phyloP scores from a whole-genome alignment of 2,329 filamentous ascomycete species.

The Diaporthe nobilis region DNA sequence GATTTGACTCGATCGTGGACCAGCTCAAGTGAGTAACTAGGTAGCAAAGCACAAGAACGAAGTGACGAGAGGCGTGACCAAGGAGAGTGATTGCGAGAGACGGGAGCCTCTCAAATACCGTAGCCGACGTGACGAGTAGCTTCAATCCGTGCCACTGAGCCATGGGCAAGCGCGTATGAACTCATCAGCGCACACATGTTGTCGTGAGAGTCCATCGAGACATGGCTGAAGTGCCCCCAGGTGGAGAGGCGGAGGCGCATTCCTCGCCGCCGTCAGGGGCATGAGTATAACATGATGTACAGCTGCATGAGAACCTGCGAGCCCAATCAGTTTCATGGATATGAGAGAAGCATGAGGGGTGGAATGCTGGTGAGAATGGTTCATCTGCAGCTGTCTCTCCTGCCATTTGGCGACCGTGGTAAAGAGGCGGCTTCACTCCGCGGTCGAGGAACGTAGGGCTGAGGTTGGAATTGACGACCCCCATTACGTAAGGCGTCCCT shows the following conservation, averaged over 20 bases:
- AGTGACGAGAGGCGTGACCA: not conserved
- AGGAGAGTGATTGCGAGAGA: not conserved
- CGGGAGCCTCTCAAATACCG: not conserved
- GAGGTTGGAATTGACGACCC: constrained; percentile 14
- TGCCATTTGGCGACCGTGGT: not conserved
- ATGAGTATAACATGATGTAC: not conserved
- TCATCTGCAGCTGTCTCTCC: not conserved
- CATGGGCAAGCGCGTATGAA: not conserved
- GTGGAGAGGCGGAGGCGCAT: not conserved
- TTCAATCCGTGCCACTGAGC: not conserved
- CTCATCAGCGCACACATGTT: not conserved
- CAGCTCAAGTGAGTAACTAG: not conserved
- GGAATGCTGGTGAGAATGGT: constrained; percentile 7
- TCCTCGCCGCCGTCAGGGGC: not conserved
- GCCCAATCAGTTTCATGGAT: not conserved
- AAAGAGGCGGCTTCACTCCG: not conserved
- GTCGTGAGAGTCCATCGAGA: not conserved
- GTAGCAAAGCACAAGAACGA: not conserved
- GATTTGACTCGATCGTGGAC: not conserved
- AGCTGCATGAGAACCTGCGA: not conserved
- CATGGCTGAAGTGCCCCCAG: not conserved
- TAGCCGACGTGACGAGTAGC: not conserved
- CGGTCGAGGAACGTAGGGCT: not conserved
- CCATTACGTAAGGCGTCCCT: constrained; percentile 6
- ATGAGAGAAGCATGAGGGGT: not conserved